Evolutionary conservation across 78 protist genomes (phyloP).

Genomic region (Dictyostelium citrinum): DNA sequence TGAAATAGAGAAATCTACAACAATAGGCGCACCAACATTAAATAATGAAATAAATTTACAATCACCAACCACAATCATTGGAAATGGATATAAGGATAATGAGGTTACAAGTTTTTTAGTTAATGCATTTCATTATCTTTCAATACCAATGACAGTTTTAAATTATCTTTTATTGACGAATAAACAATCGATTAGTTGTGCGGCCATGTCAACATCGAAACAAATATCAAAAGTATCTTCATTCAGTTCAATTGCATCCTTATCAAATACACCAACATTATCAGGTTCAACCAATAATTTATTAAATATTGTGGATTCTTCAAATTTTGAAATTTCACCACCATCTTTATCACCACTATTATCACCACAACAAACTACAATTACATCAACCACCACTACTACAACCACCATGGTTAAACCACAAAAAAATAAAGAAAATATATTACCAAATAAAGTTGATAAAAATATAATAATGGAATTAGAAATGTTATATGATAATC

Average conservation of each 20-base stretch:
- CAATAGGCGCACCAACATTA: not conserved
- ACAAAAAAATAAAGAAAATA: not conserved
- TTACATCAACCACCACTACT: not conserved
- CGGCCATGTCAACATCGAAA: not conserved
- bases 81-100: constrained; percentile 1
- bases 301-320: not conserved
- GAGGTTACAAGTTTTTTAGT: constrained; percentile 31
- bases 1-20: not conserved
- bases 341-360: not conserved
- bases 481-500: not conserved
- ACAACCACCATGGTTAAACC: not conserved
- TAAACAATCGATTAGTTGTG: not conserved
- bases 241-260: not conserved
- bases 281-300: not conserved
- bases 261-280: not conserved
- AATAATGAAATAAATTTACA: not conserved
- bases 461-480: not conserved
- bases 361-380: not conserved
- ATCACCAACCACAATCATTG: not conserved
- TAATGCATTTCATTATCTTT: constrained; percentile 1
- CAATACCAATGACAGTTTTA: constrained; percentile 2
- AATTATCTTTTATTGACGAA: constrained; percentile 7
- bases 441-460: constrained; percentile 15
- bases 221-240: not conserved
- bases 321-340: not conserved